Percentiles rank a stretch among this genome's conserved stretches.
Conservation (phyloP, 2,329 filamentous ascomycete species). For the Simplicillium sp. region DNA sequence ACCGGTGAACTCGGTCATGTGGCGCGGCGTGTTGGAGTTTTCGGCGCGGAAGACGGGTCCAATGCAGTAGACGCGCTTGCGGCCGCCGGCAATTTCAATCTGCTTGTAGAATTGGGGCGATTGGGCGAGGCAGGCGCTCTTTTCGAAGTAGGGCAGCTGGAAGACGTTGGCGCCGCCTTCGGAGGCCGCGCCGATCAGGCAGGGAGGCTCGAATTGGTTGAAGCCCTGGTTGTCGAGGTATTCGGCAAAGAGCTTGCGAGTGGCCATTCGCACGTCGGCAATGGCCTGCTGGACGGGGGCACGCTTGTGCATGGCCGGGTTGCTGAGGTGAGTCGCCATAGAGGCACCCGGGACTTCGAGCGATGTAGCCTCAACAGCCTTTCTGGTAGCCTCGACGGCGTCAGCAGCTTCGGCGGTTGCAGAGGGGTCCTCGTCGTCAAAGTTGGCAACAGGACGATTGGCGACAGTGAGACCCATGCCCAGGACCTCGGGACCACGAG, state of each 20-base stretch:
- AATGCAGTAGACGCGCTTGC: slow-evolving; percentile 69
- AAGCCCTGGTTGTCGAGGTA: slow-evolving; percentile 71
- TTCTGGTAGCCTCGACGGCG: slow-evolving; percentile 31
- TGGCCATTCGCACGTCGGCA: slow-evolving; percentile 40
- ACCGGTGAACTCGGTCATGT: slow-evolving; percentile 83
- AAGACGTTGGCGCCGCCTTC: slow-evolving; percentile 94
- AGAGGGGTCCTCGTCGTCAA: slow-evolving; percentile 45
- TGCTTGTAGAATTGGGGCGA: slow-evolving; percentile 85
- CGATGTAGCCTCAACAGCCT: slow-evolving; percentile 30
- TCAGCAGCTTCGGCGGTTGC: slow-evolving; percentile 17
- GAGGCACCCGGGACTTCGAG: slow-evolving; percentile 58
- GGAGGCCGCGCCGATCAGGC: slow-evolving; percentile 79
- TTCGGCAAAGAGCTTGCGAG: slow-evolving; percentile 63
- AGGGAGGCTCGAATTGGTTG: slow-evolving; percentile 79
- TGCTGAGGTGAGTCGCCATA: slow-evolving; percentile 79
- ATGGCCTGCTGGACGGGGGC: slow-evolving; percentile 87
- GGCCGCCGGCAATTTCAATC: slow-evolving; percentile 69
- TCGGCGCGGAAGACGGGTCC: slow-evolving; percentile 81
- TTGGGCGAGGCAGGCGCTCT: slow-evolving; percentile 71
- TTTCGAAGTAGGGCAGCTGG: slow-evolving; percentile 79
- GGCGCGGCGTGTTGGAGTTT: slow-evolving; percentile 73
- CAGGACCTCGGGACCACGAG: slow-evolving; percentile 48
- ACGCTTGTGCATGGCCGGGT: slow-evolving; percentile 86
- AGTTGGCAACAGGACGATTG: slow-evolving; percentile 45
- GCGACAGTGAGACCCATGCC: slow-evolving; percentile 48